phyloP scores from a whole-genome alignment of 2,329 filamentous ascomycete species.

The Sporothrix brunneoviolacea region DNA sequence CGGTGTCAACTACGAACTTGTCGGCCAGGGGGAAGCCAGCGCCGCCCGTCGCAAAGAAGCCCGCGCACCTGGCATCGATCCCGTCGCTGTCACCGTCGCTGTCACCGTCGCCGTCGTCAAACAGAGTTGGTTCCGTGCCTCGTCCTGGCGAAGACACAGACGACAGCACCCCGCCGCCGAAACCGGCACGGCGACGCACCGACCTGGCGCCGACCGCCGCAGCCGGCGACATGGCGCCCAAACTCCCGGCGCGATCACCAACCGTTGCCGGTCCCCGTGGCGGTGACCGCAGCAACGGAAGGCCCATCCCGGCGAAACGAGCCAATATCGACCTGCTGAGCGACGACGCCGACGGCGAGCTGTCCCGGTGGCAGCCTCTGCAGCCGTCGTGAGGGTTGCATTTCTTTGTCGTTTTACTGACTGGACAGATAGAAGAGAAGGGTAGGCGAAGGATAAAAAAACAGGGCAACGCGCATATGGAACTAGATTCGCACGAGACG shows the following conservation, averaged over 20 bases:
- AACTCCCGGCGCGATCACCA: conserved; percentile 21
- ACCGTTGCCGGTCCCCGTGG: conserved; percentile 12
- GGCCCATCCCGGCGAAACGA: background rate
- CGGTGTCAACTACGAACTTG: conserved; percentile 9
- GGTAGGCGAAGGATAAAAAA: background rate
- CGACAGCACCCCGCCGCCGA: background rate
- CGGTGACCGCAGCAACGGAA: conserved; percentile 8
- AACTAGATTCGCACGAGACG: too few relatives aligned
- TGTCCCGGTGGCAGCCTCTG: conserved; percentile 50
- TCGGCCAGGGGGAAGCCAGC: conserved; percentile 31
- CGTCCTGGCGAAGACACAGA: conserved; percentile 11
- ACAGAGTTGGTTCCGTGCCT: conserved; percentile 20
- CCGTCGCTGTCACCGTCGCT: conserved; percentile 26
- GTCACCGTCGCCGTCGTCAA: conserved; percentile 14
- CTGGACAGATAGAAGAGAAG: background rate
- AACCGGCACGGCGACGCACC: conserved; percentile 9
- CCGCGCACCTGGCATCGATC: conserved; percentile 42
- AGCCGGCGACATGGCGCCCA: conserved; percentile 14
- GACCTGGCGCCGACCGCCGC: background rate
- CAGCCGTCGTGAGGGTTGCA: conserved; percentile 39
- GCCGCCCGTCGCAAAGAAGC: conserved; percentile 59
- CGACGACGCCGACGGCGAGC: conserved; percentile 38
- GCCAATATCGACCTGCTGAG: conserved; percentile 38
- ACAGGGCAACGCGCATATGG: background rate
- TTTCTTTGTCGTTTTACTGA: too few relatives aligned